phyloP scores from a whole-genome alignment of 371 early-diverging fungal genomes.

The Mucor sp. region DNA sequence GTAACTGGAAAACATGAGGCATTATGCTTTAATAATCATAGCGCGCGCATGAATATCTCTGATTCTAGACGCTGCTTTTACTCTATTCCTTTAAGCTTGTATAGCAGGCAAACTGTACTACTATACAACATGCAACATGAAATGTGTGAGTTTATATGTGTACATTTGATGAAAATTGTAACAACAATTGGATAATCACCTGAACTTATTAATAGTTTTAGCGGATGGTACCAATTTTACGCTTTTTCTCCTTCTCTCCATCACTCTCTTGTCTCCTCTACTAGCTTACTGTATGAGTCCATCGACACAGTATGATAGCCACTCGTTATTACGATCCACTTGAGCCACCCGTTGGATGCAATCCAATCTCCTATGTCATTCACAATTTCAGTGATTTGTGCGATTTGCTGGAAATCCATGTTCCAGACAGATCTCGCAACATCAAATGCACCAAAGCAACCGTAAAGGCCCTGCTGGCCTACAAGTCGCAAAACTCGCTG shows the following conservation, averaged over 20 bases:
- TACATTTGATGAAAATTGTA: not conserved
- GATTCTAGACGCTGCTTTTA: not conserved
- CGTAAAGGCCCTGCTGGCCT: constrained; percentile 3
- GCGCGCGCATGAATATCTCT: not conserved
- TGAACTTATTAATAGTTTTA: not conserved
- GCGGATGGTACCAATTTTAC: not conserved
- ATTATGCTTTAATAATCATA: not conserved
- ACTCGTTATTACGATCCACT: not conserved
- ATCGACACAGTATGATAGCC: not conserved
- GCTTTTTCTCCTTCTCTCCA: not conserved
- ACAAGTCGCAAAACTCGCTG: constrained; percentile 2
- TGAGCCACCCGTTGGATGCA: not conserved
- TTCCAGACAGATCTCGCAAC: not conserved
- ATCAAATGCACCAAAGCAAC: constrained; percentile 4
- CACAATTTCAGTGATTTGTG: constrained; percentile 11
- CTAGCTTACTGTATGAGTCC: not conserved
- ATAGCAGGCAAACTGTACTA: not conserved
- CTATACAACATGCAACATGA: not conserved
- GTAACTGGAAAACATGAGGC: not conserved
- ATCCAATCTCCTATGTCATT: constrained; percentile 2
- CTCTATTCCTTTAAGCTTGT: not conserved
- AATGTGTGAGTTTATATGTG: not conserved
- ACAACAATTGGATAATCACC: not conserved
- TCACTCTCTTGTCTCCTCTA: not conserved
- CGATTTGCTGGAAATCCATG: constrained; percentile 4